These are phyloP conservation scores for Colletotrichum sublineola DNA, from an alignment of 2,329 filamentous ascomycete genomes.

Conservation along the genomic window DNA sequence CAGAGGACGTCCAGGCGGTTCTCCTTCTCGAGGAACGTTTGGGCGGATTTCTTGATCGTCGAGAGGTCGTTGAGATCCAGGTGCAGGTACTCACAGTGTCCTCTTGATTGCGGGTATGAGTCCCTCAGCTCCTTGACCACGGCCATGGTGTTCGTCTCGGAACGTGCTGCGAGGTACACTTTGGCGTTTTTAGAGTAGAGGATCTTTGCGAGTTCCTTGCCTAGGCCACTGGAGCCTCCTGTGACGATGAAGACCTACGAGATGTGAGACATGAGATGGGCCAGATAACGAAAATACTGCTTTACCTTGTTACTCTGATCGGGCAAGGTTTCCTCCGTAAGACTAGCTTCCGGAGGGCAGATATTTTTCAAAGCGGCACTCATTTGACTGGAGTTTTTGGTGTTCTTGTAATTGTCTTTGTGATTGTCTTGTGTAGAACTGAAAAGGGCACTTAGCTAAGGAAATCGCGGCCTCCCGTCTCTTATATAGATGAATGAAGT, in stretches of 20 bases:
- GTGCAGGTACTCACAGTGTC: constrained; percentile 53
- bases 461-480: too few relatives aligned
- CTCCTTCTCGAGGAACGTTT: constrained; percentile 45
- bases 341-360: constrained; percentile 4
- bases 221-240: constrained; percentile 49
- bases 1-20: constrained; percentile 53
- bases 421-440: too few relatives aligned
- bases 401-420: background rate
- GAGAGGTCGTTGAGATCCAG: constrained; percentile 52
- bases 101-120: constrained; percentile 47
- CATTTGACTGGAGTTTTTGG: background rate
- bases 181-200: constrained; percentile 63
- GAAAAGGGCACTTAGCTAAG: too few relatives aligned
- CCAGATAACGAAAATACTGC: too few relatives aligned
- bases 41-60: constrained; percentile 45
- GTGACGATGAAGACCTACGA: constrained; percentile 58
- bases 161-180: constrained; percentile 63
- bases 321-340: constrained; percentile 19
- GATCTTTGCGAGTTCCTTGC: constrained; percentile 60
- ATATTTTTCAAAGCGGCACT: background rate
- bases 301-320: constrained; percentile 26
- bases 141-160: constrained; percentile 5
- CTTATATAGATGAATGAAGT: background rate
- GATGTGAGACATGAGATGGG: background rate
- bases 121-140: constrained; percentile 30